Base-by-base conservation (phyloP, 495 filamentous ascomycete species). In the Talaromyces ruber region DNA sequence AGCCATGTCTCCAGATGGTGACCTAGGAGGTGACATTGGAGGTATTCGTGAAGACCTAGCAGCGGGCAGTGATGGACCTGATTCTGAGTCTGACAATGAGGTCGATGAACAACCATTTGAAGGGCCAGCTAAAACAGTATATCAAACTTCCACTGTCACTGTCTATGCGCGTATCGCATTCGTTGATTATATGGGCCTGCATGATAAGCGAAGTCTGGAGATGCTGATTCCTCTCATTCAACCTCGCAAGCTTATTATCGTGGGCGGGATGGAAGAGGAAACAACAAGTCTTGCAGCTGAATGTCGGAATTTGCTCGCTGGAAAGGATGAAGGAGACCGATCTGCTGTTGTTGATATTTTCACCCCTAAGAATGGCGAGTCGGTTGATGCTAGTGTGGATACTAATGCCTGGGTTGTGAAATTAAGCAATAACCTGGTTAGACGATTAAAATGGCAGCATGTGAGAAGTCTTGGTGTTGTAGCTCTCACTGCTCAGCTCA, bases 341-440 rank as follows among this genome's bases (percentile, higher is more conserved):
- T 52, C 56, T 16, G 67, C 77, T 2, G 72, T 73, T 5, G 76
- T 78, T 30, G 71, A 75, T 28, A 88, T 98, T 21, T 93, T 92
- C 72, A 92, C 91, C 0, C 94, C 95, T 2, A 71, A 68, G 12
- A 78, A 88, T 37, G 91, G 92, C 16, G 75, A 81, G 56, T 75
- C 79, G 2, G 81, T 98, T 55, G 86, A 98, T 71, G 94, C 93
- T 14, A 96, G 92, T 66, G 93, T 98, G 39, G 94, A 99, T 67
- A 98, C 93, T 6, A 98, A 97, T 70, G 93, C 94, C 24, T 99
- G 94, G 94, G 87, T 88, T 28, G 88, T 98, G 56, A 96, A 91
- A 68, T 81, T 99, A 29, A 90, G 88, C 61, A 90, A 92, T 62
- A 76, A 81, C 45, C 84, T 99, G 26, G 87, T 94, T 30, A 88